Conservation (phyloP, 1,284 basidiomycete genomes). For the Stereum hirsutum region DNA sequence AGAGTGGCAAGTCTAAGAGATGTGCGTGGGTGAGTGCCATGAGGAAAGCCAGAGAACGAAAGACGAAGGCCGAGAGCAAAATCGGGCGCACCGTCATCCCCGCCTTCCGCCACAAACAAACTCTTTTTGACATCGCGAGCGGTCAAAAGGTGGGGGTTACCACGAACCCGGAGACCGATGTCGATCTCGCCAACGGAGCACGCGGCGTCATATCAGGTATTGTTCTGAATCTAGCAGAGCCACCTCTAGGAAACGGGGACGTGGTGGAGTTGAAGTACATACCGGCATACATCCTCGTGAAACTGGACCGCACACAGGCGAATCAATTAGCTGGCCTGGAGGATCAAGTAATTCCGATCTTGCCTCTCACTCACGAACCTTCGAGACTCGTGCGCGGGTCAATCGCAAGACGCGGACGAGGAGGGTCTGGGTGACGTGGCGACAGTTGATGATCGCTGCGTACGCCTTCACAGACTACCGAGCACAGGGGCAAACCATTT, state of each 20-base stretch:
- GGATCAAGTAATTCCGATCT: constrained; percentile 18
- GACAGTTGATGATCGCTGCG: too few relatives aligned
- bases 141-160: constrained; percentile 36
- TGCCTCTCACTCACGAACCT: constrained; percentile 10
- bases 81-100: too few relatives aligned
- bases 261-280: constrained; percentile 17
- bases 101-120: too few relatives aligned
- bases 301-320: constrained; percentile 17
- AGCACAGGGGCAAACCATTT: too few relatives aligned
- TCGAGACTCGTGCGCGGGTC: too few relatives aligned
- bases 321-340: constrained; percentile 16
- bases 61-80: too few relatives aligned
- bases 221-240: constrained; percentile 19
- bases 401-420: too few relatives aligned
- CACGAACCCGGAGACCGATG: constrained; percentile 28
- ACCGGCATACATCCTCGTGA: constrained; percentile 25
- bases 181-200: constrained; percentile 30
- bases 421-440: too few relatives aligned
- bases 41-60: too few relatives aligned
- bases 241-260: constrained; percentile 11
- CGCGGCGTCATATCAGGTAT: constrained; percentile 25
- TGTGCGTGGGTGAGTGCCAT: too few relatives aligned
- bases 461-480: too few relatives aligned
- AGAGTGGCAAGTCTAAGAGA: too few relatives aligned
- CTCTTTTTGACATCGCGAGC: constrained; percentile 27